Conservation (phyloP, 2,329 filamentous ascomycete species). For the Fusarium begoniae region DNA sequence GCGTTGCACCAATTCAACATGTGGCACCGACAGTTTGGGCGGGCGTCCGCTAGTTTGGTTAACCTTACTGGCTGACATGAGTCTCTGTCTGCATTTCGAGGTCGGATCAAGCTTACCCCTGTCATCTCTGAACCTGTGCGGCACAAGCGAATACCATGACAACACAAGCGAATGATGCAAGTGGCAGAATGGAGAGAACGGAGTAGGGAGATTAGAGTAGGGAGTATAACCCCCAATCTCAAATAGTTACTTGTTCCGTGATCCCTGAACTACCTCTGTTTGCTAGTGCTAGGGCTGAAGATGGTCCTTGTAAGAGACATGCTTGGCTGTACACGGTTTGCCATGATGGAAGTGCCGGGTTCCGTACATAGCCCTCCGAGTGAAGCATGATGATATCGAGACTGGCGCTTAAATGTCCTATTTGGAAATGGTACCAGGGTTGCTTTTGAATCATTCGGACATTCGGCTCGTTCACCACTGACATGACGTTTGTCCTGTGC, state of each 20-base stretch:
- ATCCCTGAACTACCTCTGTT: neutral
- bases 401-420: neutral
- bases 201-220: neutral
- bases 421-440: slow-evolving; percentile 1
- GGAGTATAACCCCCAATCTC: neutral
- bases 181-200: neutral
- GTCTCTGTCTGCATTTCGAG: slow-evolving; percentile 3
- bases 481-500: neutral
- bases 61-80: slow-evolving; percentile 5
- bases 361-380: slow-evolving; percentile 4
- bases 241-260: neutral
- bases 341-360: neutral
- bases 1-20: neutral
- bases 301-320: slow-evolving; percentile 20
- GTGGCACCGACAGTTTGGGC: slow-evolving; percentile 25
- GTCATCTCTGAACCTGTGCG: slow-evolving; percentile 13
- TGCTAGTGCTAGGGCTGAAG: slow-evolving; percentile 27
- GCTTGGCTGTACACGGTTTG: slow-evolving; percentile 5
- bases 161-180: neutral
- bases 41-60: slow-evolving; percentile 21
- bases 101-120: slow-evolving; percentile 11
- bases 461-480: neutral
- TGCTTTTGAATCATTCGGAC: neutral
- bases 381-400: neutral
- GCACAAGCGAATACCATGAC: slow-evolving; percentile 25